Conservation (phyloP, 2,329 filamentous ascomycete genomes). For the Colletotrichum graminicola region DNA sequence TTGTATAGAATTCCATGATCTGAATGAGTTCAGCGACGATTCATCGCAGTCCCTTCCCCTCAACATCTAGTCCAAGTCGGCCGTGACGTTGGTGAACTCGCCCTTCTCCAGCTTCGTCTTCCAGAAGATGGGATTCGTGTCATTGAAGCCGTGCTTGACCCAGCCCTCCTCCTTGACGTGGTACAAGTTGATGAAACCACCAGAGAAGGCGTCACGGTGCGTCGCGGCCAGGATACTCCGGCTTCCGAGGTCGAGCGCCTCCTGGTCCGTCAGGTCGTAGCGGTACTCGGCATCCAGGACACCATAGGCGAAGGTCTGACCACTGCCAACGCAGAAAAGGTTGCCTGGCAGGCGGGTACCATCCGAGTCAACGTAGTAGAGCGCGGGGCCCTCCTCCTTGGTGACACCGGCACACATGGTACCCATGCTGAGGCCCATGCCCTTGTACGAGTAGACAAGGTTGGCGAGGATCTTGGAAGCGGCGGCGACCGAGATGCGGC, state of each 20-base stretch:
- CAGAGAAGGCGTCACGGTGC: conserved; percentile 97
- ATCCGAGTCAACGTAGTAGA: conserved; percentile 99
- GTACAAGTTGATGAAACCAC: conserved; percentile 98
- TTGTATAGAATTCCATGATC: background rate
- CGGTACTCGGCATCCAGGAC: conserved; percentile 95
- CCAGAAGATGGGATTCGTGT: conserved; percentile 99
- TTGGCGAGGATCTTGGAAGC: conserved; percentile 99
- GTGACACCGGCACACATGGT: conserved; percentile 99
- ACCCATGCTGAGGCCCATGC: conserved; percentile 98
- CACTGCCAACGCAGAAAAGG: conserved; percentile 97
- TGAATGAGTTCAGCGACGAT: conserved; percentile 5
- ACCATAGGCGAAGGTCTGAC: conserved; percentile 98
- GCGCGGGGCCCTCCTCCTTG: conserved; percentile 92
- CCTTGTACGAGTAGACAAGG: conserved; percentile 98
- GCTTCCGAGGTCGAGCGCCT: conserved; percentile 89
- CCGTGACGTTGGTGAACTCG: conserved; percentile 96
- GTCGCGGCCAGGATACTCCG: conserved; percentile 96
- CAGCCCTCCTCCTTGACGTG: conserved; percentile 99
- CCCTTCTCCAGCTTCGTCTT: conserved; percentile 98
- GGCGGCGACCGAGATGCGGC: conserved; percentile 96
- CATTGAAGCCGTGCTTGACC: conserved; percentile 98
- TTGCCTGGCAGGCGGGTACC: conserved; percentile 93
- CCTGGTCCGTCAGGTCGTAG: conserved; percentile 88
- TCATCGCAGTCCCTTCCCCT: conserved; percentile 22
- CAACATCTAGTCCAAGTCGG: conserved; percentile 69